Base-by-base conservation (phyloP, 2,329 filamentous ascomycete genomes). In the Pseudocercospora pini-densiflorae region DNA sequence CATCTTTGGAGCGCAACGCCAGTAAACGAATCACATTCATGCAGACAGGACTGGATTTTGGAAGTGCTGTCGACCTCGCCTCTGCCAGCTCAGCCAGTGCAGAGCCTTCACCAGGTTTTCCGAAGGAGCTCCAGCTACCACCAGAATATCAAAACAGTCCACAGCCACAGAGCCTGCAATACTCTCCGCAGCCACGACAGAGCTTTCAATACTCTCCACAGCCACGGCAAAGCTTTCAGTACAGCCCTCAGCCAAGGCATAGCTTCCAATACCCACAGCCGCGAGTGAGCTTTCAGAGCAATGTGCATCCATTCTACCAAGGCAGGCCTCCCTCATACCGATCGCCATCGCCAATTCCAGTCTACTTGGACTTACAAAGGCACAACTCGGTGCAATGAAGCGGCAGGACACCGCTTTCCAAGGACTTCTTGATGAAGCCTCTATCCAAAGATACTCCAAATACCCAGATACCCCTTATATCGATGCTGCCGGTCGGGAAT, bases 11-110 rank as follows among this genome's bases (percentile, higher is more conserved):
- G n/a, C 23, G 51, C 1, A 27, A 55, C 27, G 23, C 51, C 16
- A 55, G 51, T 24, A 24, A 55, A n/a, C 51, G 51, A 10, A 27
- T 55, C 8, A 27, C 51, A 7, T 55, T 55, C 8, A 16, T 55
- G 23, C 51, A 55, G 31, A 55, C 51, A 55, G 51, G 51, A 9
- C 51, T 55, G 24, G 23, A 55, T 16, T 55, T 55, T 19, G 51
- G 51, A 33, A 55, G 51, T 9, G 51, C 51, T 3, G 51, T 55
- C 24, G 51, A 55, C n/a, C 51, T 55, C 5, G 24, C 8, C 6
- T 33, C 51, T 8, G 8, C 23, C 4, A 33, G 51, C 51, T 54
- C 51, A 27, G 24, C 24, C 14, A 55, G 27, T 19, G 23, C 51
- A 9, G 23, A 31, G 16, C 27, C 51, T 3, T 55, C 51, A 19